Percentiles rank a stretch among this genome's conserved stretches.
Evolutionary conservation across 345 rosid species (phyloP).

Genomic region (Limnanthes douglasii): DNA sequence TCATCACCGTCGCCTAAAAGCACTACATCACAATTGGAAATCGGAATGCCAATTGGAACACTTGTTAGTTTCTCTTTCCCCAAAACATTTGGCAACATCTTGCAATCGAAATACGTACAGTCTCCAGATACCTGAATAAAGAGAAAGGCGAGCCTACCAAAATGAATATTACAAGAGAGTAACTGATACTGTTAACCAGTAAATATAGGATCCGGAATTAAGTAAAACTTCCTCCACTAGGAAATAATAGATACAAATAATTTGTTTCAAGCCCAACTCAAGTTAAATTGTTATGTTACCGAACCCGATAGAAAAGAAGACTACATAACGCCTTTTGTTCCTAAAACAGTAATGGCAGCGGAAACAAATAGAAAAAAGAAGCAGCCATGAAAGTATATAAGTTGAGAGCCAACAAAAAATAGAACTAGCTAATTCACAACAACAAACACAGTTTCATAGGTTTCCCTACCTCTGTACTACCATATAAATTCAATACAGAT

Average conservation of each 20-base stretch:
- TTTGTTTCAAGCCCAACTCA: not conserved
- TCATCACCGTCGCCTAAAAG: slow-evolving; percentile 32
- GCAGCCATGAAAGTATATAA: slow-evolving; percentile 3
- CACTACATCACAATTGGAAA: slow-evolving; percentile 48
- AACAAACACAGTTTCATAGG: slow-evolving; percentile 1
- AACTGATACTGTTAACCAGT: too few species aligned
- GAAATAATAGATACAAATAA: slow-evolving; percentile 4
- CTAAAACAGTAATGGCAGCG: not conserved
- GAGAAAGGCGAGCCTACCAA: slow-evolving; percentile 4
- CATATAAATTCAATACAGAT: slow-evolving; percentile 70
- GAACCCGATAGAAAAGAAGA: too few species aligned
- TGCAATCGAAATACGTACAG: slow-evolving; percentile 86
- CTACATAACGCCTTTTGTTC: not conserved
- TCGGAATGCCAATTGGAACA: slow-evolving; percentile 88
- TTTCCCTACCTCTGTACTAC: slow-evolving; percentile 82
- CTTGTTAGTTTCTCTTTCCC: slow-evolving; percentile 37
- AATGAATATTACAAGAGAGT: slow-evolving; percentile 2
- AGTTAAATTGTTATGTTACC: not conserved
- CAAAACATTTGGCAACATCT: slow-evolving; percentile 52
- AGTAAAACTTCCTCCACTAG: slow-evolving; percentile 6
- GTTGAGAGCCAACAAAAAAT: slow-evolving; percentile 1
- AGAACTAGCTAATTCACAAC: not conserved
- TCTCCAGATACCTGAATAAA: slow-evolving; percentile 79
- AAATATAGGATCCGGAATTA: slow-evolving; percentile 4
- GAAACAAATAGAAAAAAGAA: not conserved